Evolutionary conservation across 148 eudicot species (phyloP).

Genomic region (Fallopia convolvulus): DNA sequence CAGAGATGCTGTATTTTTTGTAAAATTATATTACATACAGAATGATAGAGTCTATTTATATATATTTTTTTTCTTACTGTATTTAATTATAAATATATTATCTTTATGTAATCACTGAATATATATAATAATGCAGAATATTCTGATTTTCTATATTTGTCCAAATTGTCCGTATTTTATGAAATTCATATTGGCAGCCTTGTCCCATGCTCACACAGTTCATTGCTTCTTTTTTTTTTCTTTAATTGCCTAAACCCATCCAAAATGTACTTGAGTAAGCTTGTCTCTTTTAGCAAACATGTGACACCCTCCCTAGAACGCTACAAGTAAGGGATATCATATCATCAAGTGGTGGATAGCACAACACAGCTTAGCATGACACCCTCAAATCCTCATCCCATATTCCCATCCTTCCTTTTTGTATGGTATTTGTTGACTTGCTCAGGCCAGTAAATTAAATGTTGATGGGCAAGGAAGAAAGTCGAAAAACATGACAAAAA

Average conservation of each 20-base stretch:
- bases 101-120: too few species aligned
- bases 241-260: not conserved
- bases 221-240: not conserved
- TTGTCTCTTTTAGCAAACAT: not conserved
- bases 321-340: too few species aligned
- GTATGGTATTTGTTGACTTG: not conserved
- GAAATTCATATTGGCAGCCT: not conserved
- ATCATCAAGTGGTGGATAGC: too few species aligned
- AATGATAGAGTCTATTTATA: not conserved
- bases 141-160: too few species aligned
- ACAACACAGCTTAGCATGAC: not conserved
- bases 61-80: not conserved
- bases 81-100: not conserved
- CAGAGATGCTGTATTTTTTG: not conserved
- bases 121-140: too few species aligned
- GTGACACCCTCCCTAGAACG: not conserved
- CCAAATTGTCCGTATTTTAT: not conserved
- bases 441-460: not conserved
- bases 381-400: not conserved
- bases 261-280: not conserved
- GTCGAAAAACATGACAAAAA: not conserved
- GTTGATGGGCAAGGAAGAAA: not conserved
- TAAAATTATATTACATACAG: not conserved
- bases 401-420: not conserved
- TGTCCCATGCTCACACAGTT: conserved; percentile 6